phyloP scores from a whole-genome alignment of 73 alveolate species.

The Symbiodinium pilosum region DNA sequence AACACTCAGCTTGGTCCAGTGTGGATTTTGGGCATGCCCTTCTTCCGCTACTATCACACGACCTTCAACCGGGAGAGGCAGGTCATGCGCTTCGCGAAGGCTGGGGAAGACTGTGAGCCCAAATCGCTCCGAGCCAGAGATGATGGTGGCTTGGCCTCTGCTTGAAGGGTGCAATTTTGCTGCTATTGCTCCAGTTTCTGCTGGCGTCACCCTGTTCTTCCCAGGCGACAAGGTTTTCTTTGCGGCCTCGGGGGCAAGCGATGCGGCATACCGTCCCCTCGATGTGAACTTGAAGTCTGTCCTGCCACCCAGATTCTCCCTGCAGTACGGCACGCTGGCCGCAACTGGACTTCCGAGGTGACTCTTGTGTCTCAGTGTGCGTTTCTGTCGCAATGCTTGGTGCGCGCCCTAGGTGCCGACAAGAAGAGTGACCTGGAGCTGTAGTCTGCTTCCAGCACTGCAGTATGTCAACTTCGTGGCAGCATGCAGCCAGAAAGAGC shows the following conservation, averaged over 20 bases:
- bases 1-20: constrained; percentile 77
- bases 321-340: constrained; percentile 27
- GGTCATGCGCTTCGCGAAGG: constrained; percentile 89
- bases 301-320: constrained; percentile 78
- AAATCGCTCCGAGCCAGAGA: constrained; percentile 50
- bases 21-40: constrained; percentile 95
- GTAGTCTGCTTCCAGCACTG: background rate
- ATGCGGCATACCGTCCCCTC: constrained; percentile 55
- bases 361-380: no score
- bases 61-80: constrained; percentile 91
- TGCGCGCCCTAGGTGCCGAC: background rate
- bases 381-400: no score
- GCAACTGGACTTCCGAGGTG: background rate
- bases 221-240: constrained; percentile 42
- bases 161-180: no score
- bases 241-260: constrained; percentile 42
- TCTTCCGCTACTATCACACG: constrained; percentile 95
- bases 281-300: constrained; percentile 51
- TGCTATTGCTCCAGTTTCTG: background rate
- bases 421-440: constrained; percentile 4
- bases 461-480: background rate
- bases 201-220: no score
- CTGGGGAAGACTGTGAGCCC: constrained; percentile 86
- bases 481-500: background rate
- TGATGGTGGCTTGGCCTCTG: constrained; percentile 27